These are phyloP conservation scores for Quercus tomentella DNA, from an alignment of 331 rosid species.

Conservation along the genomic window DNA sequence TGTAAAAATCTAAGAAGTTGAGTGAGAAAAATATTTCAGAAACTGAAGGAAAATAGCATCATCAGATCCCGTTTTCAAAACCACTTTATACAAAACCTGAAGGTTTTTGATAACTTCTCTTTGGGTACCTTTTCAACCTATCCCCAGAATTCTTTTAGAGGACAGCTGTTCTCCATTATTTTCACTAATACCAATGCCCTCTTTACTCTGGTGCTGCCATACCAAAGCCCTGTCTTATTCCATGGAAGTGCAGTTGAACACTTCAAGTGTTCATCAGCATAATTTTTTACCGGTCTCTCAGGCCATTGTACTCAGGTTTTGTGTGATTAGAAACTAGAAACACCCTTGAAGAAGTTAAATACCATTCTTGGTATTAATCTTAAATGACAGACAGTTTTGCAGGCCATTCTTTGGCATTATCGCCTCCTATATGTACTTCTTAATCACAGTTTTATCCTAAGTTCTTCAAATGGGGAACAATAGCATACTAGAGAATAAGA, in stretches of 20 bases:
- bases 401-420: background rate
- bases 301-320: background rate
- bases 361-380: background rate
- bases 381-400: background rate
- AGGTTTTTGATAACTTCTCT: background rate
- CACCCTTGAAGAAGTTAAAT: background rate
- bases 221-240: background rate
- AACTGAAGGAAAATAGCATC: background rate
- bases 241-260: background rate
- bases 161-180: background rate
- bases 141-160: background rate
- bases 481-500: background rate
- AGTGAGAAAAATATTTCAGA: background rate
- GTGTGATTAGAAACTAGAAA: background rate
- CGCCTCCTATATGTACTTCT: background rate
- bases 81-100: background rate
- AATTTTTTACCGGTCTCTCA: background rate
- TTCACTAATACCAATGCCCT: background rate
- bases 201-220: background rate
- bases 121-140: background rate
- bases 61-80: background rate
- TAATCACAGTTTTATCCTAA: background rate
- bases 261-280: background rate
- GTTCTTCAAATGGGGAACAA: background rate
- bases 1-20: background rate